Percentiles rank a stretch among this genome's conserved stretches.
phyloP scores from a whole-genome alignment of 441 rosid genomes.

The Pelargonium fulgidum region DNA sequence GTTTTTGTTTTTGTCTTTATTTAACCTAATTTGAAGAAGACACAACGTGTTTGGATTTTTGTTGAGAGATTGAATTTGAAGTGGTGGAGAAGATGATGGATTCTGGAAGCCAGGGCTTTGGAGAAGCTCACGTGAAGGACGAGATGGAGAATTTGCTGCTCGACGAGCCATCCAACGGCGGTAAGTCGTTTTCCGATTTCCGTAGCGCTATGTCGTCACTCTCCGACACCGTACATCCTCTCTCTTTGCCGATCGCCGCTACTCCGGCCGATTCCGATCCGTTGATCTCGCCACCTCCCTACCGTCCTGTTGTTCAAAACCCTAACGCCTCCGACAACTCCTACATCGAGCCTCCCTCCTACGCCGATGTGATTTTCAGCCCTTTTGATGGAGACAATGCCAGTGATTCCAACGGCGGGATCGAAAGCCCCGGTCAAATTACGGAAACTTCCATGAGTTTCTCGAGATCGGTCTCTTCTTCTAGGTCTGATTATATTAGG shows the following conservation, averaged over 20 bases:
- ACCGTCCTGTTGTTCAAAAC: constrained; percentile 26
- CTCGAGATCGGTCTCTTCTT: constrained; percentile 45
- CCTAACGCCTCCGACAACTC: constrained; percentile 33
- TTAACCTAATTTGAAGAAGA: too few species aligned
- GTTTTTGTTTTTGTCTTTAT: too few species aligned
- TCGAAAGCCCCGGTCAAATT: constrained; percentile 31
- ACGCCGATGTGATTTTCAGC: constrained; percentile 65
- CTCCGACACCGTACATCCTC: constrained; percentile 42
- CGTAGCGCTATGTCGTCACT: constrained; percentile 57
- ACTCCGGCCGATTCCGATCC: constrained; percentile 66
- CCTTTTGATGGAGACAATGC: constrained; percentile 51
- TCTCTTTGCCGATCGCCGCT: constrained; percentile 36
- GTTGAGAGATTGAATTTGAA: neutral
- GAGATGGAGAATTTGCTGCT: constrained; percentile 74
- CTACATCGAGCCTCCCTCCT: constrained; percentile 76
- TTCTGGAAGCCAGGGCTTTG: constrained; percentile 49
- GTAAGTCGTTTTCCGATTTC: constrained; percentile 40
- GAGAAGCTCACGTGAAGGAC: constrained; percentile 47
- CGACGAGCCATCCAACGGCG: constrained; percentile 25
- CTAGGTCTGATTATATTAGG: constrained; percentile 42
- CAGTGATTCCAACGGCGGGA: constrained; percentile 43
- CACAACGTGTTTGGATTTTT: too few species aligned
- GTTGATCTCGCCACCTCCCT: constrained; percentile 39
- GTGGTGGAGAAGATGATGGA: constrained; percentile 60
- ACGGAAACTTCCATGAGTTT: constrained; percentile 35